These are phyloP conservation scores for Macrophomina phaseolina DNA, from an alignment of 2,329 filamentous ascomycete species.

Conservation along the genomic window DNA sequence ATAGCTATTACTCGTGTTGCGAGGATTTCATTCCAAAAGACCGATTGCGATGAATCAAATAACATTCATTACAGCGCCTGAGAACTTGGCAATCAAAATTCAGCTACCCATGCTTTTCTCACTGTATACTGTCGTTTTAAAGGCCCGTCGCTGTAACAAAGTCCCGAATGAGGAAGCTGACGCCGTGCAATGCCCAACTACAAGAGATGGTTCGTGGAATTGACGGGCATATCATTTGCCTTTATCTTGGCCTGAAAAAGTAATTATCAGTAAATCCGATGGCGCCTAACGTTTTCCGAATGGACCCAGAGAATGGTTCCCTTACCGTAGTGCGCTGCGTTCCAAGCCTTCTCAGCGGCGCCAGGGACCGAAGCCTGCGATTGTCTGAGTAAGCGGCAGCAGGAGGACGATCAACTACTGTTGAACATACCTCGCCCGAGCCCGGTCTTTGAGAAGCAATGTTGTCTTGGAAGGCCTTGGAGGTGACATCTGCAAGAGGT, in stretches of 20 bases:
- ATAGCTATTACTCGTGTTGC: too few species aligned
- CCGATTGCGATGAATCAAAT: too few species aligned
- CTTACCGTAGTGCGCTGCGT: constrained; percentile 39
- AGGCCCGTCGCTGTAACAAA: too few species aligned
- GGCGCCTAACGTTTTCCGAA: too few species aligned
- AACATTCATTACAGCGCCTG: too few species aligned
- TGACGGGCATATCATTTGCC: neutral
- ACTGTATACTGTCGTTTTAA: too few species aligned
- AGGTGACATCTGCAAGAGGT: constrained; percentile 29
- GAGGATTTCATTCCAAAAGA: too few species aligned
- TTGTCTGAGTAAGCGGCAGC: neutral
- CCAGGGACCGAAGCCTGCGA: constrained; percentile 22
- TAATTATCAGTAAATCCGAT: neutral
- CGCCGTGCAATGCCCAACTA: neutral
- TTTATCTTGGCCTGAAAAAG: neutral
- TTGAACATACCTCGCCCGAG: neutral
- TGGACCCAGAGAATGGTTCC: neutral
- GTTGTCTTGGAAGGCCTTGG: constrained; percentile 33
- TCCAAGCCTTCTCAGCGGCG: constrained; percentile 37
- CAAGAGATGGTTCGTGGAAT: too few species aligned
- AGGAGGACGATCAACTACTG: neutral
- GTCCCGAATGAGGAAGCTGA: neutral
- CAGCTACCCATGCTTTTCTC: too few species aligned
- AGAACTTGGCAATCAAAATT: too few species aligned
- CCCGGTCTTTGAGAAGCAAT: constrained; percentile 35